Base-by-base conservation (phyloP, 2,329 filamentous ascomycete species). In the Orbilia ellipsospora region DNA sequence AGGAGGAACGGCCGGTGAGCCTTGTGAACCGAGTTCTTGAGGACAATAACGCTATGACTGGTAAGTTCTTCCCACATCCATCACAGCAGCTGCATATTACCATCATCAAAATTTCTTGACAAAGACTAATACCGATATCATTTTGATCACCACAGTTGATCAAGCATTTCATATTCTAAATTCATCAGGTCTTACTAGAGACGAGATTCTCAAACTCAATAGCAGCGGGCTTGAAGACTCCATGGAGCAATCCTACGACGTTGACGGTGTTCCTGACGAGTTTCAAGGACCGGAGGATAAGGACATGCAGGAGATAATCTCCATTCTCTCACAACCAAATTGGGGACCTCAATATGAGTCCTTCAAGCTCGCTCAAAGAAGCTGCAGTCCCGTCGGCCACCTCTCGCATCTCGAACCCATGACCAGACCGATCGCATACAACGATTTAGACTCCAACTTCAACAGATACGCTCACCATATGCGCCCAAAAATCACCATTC, bases 381-480 rank as follows among this genome's bases (percentile, higher is more conserved):
- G 31, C 7, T n/a, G 28, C 23, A 18, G 15, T 23, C 51, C 42
- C 6, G 15, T n/a, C 13, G 44, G 44, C 13, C 52, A 57, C 44
- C 64, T 64, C 26, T 44, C 28, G 23, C 48, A 61, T 2, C 68
- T 73, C 31, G 1, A 15, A 18, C 44, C 59, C 2, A 51, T 72
- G 67, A 66, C 45, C 16, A 20, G 4, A 0, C 54, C 55, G 5
- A 36, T 61, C 13, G 18, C 62, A 10, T 73, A 65, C 42, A 65
- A 65, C 68, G 68, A 73, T 15, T 31, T 73, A 12, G 60, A 73
- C 48, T n/a, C 68, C 20, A 61, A 62, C 26, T 48, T 66, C 16
- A n/a, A 51, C 20, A 59, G 55, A 54, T 66, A 61, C 23, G 61
- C 69, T 2, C 56, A 55, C 50, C 54, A 60, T 16, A 31, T 66